A percentile compares a stretch with the other conserved stretches of the same genome.
phyloP scores from a whole-genome alignment of 1,284 basidiomycete species.

The Cutaneotrichosporon sp. region DNA sequence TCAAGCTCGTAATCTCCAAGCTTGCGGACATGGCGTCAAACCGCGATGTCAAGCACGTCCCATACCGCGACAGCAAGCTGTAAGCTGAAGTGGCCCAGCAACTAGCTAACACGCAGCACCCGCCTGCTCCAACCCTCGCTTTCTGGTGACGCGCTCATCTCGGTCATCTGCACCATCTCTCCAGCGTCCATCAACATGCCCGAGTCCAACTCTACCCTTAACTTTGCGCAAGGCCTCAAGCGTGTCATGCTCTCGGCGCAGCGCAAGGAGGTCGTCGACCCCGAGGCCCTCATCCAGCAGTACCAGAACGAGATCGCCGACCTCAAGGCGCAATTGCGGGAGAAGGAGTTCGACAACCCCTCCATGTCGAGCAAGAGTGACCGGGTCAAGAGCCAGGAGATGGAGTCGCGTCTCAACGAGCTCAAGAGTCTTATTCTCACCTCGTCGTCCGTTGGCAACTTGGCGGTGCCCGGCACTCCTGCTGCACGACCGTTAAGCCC shows the following conservation, averaged over 20 bases:
- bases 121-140: slow-evolving; percentile 93
- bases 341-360: slow-evolving; percentile 58
- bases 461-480: slow-evolving; percentile 43
- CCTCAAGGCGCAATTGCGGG: slow-evolving; percentile 56
- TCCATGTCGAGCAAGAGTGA: slow-evolving; percentile 59
- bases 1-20: slow-evolving; percentile 85
- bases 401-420: slow-evolving; percentile 77
- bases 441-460: slow-evolving; percentile 64
- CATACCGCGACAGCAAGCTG: slow-evolving; percentile 90
- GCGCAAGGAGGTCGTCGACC: slow-evolving; percentile 90
- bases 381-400: slow-evolving; percentile 63
- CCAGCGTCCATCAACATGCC: slow-evolving; percentile 68
- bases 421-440: slow-evolving; percentile 84
- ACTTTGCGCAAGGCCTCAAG: slow-evolving; percentile 68
- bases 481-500: slow-evolving; percentile 71
- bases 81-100: slow-evolving; percentile 16
- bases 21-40: slow-evolving; percentile 82
- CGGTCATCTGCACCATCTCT: slow-evolving; percentile 94
- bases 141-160: slow-evolving; percentile 91
- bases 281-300: slow-evolving; percentile 80
- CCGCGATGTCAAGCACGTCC: slow-evolving; percentile 82
- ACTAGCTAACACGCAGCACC: slow-evolving; percentile 59
- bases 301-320: slow-evolving; percentile 90
- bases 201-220: slow-evolving; percentile 79
- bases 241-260: slow-evolving; percentile 72